These are phyloP conservation scores for Fusarium nurragi DNA, from an alignment of 2,329 filamentous ascomycete genomes.

Conservation along the genomic window DNA sequence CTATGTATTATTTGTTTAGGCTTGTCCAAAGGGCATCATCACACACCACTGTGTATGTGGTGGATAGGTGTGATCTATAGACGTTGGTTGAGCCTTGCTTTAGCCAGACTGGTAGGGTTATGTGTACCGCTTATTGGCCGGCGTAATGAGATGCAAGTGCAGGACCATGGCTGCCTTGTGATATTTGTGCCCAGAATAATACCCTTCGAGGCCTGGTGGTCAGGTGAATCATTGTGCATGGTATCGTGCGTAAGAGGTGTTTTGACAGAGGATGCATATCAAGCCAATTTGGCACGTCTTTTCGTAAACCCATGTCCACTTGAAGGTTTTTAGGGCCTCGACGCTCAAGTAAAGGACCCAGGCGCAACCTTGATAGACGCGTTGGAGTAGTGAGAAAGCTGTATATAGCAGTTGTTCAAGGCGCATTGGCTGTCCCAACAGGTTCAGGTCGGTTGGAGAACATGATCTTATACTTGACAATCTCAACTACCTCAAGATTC, in stretches of 20 bases:
- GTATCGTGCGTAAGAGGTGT: background rate
- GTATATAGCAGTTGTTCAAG: conserved; percentile 22
- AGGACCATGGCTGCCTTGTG: background rate
- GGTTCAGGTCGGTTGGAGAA: conserved; percentile 89
- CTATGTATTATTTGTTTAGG: background rate
- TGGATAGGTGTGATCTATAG: background rate
- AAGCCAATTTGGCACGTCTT: background rate
- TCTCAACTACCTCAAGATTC: conserved; percentile 84
- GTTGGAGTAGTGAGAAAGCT: background rate
- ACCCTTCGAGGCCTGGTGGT: background rate
- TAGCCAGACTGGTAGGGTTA: no score
- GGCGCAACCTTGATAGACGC: no score
- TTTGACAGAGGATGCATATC: background rate
- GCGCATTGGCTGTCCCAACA: conserved; percentile 63
- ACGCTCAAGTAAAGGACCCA: background rate
- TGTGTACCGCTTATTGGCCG: background rate
- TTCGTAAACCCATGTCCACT: background rate
- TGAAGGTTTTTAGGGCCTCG: background rate
- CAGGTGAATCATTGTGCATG: background rate
- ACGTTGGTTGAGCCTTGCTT: background rate
- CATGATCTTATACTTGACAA: conserved; percentile 86
- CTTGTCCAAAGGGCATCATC: background rate
- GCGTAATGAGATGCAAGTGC: background rate
- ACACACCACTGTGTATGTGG: background rate
- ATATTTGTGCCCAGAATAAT: background rate